A percentile compares a stretch with the other conserved stretches of the same genome.
Evolutionary conservation across 2,329 filamentous ascomycete genomes (phyloP).

Genomic region (Diaporthe humulicola): DNA sequence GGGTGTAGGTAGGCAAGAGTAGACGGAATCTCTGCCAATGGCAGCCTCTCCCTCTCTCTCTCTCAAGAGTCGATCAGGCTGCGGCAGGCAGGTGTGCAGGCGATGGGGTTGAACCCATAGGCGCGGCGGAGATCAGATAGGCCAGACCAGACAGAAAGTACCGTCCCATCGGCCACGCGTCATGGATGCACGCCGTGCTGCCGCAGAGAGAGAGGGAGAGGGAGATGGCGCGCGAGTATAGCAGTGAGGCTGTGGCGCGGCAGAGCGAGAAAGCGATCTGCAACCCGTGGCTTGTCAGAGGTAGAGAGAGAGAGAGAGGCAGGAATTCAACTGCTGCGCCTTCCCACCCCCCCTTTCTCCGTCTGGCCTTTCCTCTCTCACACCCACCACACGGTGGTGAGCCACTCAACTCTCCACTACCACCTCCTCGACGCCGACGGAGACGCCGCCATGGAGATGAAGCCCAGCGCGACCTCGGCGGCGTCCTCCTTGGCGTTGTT

Average conservation of each 20-base stretch:
- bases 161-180: conserved; percentile 26
- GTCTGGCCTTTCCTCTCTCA: no score
- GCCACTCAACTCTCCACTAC: neutral
- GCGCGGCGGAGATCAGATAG: neutral
- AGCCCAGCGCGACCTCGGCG: conserved; percentile 82
- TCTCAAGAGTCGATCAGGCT: neutral
- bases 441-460: conserved; percentile 56
- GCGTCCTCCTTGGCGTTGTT: conserved; percentile 92
- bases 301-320: neutral
- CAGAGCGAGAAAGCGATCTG: conserved; percentile 4
- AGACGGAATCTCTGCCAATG: neutral
- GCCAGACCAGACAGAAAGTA: neutral
- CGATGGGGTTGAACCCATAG: neutral
- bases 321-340: neutral
- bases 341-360: no score
- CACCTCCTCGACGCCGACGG: conserved; percentile 54
- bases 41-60: neutral
- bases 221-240: no score
- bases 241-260: neutral
- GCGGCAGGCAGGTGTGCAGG: neutral
- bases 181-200: conserved; percentile 14
- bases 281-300: conserved; percentile 38
- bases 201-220: neutral
- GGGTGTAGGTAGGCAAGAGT: neutral
- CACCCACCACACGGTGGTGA: neutral